phyloP scores from a whole-genome alignment of 768 basidiomycete genomes.

The Mycena galericulata region DNA sequence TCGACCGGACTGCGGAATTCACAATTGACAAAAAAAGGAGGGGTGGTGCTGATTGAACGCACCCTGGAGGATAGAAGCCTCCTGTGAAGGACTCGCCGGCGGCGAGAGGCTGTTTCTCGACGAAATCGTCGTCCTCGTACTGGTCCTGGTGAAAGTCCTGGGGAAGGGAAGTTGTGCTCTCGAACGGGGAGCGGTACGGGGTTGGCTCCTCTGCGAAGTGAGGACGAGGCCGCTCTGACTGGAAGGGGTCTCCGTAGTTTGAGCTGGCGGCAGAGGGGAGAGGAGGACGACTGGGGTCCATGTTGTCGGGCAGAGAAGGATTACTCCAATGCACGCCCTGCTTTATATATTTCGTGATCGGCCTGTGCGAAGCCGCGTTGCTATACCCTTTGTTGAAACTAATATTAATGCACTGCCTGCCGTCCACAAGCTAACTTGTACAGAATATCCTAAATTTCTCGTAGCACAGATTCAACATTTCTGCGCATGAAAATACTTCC shows the following conservation, averaged over 20 bases:
- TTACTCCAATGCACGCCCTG: too few relatives aligned
- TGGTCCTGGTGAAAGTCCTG: conserved; percentile 59
- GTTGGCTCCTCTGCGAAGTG: conserved; percentile 70
- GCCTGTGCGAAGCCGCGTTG: too few relatives aligned
- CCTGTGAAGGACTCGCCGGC: conserved; percentile 64
- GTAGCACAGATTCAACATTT: too few relatives aligned
- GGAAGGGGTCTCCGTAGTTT: conserved; percentile 73
- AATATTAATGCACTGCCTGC: too few relatives aligned
- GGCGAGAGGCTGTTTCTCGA: conserved; percentile 84
- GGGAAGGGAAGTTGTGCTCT: conserved; percentile 66
- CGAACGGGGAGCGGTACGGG: conserved; percentile 62
- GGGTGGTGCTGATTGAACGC: conserved; percentile 44
- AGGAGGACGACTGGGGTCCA: conserved; percentile 54
- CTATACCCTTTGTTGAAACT: too few relatives aligned
- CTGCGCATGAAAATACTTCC: conserved; percentile 3
- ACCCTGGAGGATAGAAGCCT: conserved; percentile 85
- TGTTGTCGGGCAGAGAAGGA: conserved; percentile 45
- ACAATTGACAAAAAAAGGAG: conserved; percentile 21
- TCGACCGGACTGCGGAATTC: conserved; percentile 56
- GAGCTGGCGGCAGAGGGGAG: conserved; percentile 50
- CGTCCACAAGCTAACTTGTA: too few relatives aligned
- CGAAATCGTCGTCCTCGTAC: conserved; percentile 75
- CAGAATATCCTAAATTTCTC: too few relatives aligned
- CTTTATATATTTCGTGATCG: too few relatives aligned
- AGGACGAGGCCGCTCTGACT: conserved; percentile 72